Evolutionary conservation across 768 basidiomycete genomes (phyloP), one percentile per base, ranked within the genome.

Genomic region (Lactarius deliciosus): DNA sequence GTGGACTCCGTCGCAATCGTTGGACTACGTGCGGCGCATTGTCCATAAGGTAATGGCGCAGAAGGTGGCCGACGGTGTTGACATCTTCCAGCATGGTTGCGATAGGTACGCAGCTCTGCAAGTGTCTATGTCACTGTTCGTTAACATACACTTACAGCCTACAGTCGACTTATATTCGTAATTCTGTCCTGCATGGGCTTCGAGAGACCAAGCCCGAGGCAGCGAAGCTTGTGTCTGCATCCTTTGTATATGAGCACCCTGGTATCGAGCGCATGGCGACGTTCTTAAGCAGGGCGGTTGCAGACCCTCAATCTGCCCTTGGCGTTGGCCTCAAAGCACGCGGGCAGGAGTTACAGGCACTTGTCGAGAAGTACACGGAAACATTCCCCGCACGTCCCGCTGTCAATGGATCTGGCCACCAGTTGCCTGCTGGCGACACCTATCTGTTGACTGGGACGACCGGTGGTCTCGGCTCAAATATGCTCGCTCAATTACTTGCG

Each of bases 1-100:
- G 8, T 79, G 77, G 75, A 72, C 70, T 11, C 36, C 65, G 3
- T 59, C 58, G 1, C 63, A 66, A n/a, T 72, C 72, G 7, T 55
- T 73, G 2, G 70, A 69, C 0, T 81, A 78, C 64, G 76, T 80
- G 4, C 70, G 76, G 11, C 63, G 63, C 20, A 75, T 76, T 13
- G 76, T 82, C n/a, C 45, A 67, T 22, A 75, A 73, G n/a, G 75
- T 81, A 10, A 58, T 82, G 69, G 57, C 58, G 8, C 56, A 53
- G 3, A 43, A 61, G 1, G 57, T 78, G 15, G 57, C 60, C 5
- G 80, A 81, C 64, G 65, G 69, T 1, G 78, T 76, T 22, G 79
- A 81, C 61, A 61, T 82, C 32, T 80, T 81, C 67, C 75, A 77
- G 57, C 62, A 75, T 43, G 80, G 81, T 5, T 79, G 79, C 58